Percentiles rank a stretch among this genome's conserved stretches.
phyloP scores from a whole-genome alignment of 2,329 filamentous ascomycete genomes.

The Diaporthe caulivora region DNA sequence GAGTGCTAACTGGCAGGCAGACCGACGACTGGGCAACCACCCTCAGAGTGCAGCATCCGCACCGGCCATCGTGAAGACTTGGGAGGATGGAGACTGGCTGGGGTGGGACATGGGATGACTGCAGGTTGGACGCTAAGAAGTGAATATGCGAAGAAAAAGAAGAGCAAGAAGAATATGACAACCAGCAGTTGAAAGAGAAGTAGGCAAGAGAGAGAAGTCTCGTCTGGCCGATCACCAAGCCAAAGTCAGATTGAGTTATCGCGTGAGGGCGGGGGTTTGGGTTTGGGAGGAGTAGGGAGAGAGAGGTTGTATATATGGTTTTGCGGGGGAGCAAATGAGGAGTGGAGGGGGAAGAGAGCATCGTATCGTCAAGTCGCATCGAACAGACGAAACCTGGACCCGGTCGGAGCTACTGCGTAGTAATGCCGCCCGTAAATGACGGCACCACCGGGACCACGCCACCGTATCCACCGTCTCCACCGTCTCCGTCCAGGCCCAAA shows the following conservation, averaged over 20 bases:
- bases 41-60: slow-evolving; percentile 65
- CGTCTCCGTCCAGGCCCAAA: too few relatives aligned
- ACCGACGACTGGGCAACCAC: slow-evolving; percentile 59
- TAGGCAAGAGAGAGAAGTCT: too few relatives aligned
- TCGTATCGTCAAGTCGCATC: slow-evolving; percentile 17
- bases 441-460: slow-evolving; percentile 4
- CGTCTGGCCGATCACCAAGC: background rate
- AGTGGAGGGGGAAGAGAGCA: background rate
- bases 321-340: slow-evolving; percentile 32
- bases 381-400: slow-evolving; percentile 12
- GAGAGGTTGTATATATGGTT: slow-evolving; percentile 9
- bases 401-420: background rate
- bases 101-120: slow-evolving; percentile 23
- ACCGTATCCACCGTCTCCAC: background rate
- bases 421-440: background rate
- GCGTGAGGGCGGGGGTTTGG: background rate
- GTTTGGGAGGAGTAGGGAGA: background rate
- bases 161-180: background rate
- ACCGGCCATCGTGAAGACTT: slow-evolving; percentile 55
- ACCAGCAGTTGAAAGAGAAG: background rate
- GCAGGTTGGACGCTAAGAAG: background rate
- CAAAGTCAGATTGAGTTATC: background rate
- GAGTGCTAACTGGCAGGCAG: slow-evolving; percentile 49
- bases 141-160: too few relatives aligned
- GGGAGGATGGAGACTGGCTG: slow-evolving; percentile 48